phyloP scores from a whole-genome alignment of 805 yeast genomes.

The Hanseniaspora occidentalis region DNA sequence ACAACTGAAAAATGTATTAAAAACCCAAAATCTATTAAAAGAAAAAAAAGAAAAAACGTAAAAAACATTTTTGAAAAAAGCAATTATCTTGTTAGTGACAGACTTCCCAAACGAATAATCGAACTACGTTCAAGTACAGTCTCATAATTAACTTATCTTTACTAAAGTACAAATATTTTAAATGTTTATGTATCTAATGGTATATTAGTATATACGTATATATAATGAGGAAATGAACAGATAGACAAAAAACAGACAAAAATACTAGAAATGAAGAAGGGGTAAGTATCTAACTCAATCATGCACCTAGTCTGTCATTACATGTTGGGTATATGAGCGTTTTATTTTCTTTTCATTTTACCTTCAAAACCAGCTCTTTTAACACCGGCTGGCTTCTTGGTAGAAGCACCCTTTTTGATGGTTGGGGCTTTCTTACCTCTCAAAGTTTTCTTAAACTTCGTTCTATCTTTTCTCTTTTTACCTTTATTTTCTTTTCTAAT shows the following conservation, averaged over 20 bases:
- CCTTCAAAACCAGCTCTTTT: slow-evolving; percentile 91
- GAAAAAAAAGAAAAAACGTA: too few species aligned
- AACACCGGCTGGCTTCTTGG: slow-evolving; percentile 2
- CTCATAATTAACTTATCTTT: too few species aligned
- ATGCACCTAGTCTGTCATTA: neutral
- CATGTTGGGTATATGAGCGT: neutral
- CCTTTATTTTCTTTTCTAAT: slow-evolving; percentile 80
- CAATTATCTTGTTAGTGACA: too few species aligned
- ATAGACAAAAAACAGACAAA: neutral
- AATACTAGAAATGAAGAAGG: neutral
- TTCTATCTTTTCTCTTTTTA: slow-evolving; percentile 60
- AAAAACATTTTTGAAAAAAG: too few species aligned
- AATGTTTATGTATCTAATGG: too few species aligned
- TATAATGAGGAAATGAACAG: neutral
- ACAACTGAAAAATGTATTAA: too few species aligned
- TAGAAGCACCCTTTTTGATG: slow-evolving; percentile 1
- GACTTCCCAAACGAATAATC: too few species aligned
- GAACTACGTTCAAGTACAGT: too few species aligned
- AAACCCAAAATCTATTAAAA: too few species aligned
- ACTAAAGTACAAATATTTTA: too few species aligned
- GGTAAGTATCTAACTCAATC: too few species aligned
- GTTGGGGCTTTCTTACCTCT: slow-evolving; percentile 9
- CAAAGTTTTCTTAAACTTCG: slow-evolving; percentile 34
- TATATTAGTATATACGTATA: too few species aligned
- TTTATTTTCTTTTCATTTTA: slow-evolving; percentile 23